These are phyloP conservation scores for Macrolepiota dolichaula DNA, from an alignment of 768 basidiomycete species.

Conservation along the genomic window DNA sequence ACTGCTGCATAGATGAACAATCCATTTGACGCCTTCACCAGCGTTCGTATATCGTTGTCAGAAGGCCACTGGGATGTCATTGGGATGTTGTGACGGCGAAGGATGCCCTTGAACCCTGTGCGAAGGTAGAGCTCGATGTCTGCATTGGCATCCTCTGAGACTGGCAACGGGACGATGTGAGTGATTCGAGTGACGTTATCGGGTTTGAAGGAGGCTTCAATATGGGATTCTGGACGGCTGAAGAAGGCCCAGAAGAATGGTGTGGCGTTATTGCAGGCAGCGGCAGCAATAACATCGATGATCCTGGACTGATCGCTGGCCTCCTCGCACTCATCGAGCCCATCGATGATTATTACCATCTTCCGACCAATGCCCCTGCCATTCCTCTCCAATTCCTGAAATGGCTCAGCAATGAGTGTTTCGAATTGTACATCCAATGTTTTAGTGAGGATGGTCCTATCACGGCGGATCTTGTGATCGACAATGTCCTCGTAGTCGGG, in stretches of 20 bases:
- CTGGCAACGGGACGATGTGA: background rate
- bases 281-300: background rate
- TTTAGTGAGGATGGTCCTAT: background rate
- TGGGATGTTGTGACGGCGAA: background rate
- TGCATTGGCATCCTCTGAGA: background rate
- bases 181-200: background rate
- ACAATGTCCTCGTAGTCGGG: background rate
- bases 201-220: background rate
- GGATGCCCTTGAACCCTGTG: background rate
- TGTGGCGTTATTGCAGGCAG: background rate
- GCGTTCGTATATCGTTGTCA: background rate
- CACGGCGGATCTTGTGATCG: background rate
- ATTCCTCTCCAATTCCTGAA: background rate
- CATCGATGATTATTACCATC: background rate
- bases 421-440: background rate
- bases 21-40: conserved; percentile 19
- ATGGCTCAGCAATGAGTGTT: background rate
- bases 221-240: background rate
- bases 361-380: background rate
- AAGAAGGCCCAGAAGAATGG: background rate
- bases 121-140: conserved; percentile 6
- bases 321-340: background rate
- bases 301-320: background rate
- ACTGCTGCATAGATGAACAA: conserved; percentile 26
- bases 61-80: conserved; percentile 11